Conservation (phyloP, 148 eudicot species). For the Chenopodium berlandieri region DNA sequence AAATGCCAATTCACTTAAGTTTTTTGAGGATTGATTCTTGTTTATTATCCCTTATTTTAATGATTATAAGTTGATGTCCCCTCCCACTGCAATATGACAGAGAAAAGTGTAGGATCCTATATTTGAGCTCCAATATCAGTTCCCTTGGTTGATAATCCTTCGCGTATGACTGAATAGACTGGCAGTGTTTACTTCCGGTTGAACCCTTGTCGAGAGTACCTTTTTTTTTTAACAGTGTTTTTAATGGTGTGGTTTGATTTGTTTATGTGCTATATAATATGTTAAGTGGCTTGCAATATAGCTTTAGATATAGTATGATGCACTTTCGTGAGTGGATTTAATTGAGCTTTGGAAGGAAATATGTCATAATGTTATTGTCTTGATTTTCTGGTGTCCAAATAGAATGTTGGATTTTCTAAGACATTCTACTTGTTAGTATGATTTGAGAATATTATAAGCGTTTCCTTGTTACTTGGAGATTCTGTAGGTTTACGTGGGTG, state of each 20-base stretch:
- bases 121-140: background rate
- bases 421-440: background rate
- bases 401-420: background rate
- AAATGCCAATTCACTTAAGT: background rate
- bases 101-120: background rate
- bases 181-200: background rate
- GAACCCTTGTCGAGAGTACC: no score
- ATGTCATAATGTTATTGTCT: background rate
- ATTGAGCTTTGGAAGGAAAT: background rate
- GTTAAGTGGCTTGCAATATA: background rate
- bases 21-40: background rate
- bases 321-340: background rate
- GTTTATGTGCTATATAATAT: no score
- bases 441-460: background rate
- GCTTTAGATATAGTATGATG: background rate
- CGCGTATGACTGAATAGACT: background rate
- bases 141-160: background rate
- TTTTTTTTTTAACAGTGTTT: no score
- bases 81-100: background rate
- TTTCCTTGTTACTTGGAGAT: background rate
- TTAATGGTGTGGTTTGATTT: background rate
- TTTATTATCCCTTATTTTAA: no score
- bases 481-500: background rate
- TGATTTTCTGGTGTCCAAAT: background rate
- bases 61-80: background rate